Evolutionary conservation across 1,284 basidiomycete genomes (phyloP).

Genomic region (Trichosporon coremiiforme): DNA sequence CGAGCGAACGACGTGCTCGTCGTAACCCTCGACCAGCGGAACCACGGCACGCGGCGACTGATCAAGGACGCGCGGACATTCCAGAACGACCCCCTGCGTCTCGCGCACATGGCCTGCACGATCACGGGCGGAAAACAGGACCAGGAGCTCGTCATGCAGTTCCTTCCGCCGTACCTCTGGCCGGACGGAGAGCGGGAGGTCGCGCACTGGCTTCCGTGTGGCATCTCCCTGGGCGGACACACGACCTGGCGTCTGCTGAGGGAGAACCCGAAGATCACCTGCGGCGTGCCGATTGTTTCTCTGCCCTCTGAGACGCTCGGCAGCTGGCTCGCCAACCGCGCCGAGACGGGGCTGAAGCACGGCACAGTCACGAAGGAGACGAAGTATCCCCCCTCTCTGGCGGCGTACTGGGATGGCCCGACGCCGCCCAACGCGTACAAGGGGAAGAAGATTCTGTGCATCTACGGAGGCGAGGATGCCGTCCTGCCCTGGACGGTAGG

Average conservation of each 20-base stretch:
- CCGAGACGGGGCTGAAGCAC: slow-evolving; percentile 54
- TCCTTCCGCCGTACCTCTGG: slow-evolving; percentile 75
- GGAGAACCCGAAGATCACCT: slow-evolving; percentile 67
- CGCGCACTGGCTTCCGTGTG: slow-evolving; percentile 65
- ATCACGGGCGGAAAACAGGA: slow-evolving; percentile 58
- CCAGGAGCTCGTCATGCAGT: slow-evolving; percentile 77
- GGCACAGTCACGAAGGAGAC: slow-evolving; percentile 56
- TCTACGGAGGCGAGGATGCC: slow-evolving; percentile 61
- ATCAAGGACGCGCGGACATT: slow-evolving; percentile 64
- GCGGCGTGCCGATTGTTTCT: slow-evolving; percentile 73
- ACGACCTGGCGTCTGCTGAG: slow-evolving; percentile 26
- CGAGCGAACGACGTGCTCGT: slow-evolving; percentile 48
- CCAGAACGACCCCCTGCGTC: slow-evolving; percentile 66
- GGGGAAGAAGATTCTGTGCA: slow-evolving; percentile 70
- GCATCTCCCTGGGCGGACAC: slow-evolving; percentile 59
- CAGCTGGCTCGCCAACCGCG: slow-evolving; percentile 61
- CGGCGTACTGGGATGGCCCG: slow-evolving; percentile 58
- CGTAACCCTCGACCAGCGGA: slow-evolving; percentile 66
- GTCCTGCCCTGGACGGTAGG: slow-evolving; percentile 44
- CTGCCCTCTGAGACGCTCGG: slow-evolving; percentile 72
- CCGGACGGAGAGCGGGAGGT: slow-evolving; percentile 68
- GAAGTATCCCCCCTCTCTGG: slow-evolving; percentile 64
- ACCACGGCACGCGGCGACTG: slow-evolving; percentile 68
- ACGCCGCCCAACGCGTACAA: slow-evolving; percentile 63
- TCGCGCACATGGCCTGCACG: slow-evolving; percentile 26